Percentiles rank a stretch among this genome's conserved stretches.
These are phyloP conservation scores for Bolboschoenoplectus hybrid DNA, from an alignment of 202 grass and related monocot genomes.

Conservation along the genomic window DNA sequence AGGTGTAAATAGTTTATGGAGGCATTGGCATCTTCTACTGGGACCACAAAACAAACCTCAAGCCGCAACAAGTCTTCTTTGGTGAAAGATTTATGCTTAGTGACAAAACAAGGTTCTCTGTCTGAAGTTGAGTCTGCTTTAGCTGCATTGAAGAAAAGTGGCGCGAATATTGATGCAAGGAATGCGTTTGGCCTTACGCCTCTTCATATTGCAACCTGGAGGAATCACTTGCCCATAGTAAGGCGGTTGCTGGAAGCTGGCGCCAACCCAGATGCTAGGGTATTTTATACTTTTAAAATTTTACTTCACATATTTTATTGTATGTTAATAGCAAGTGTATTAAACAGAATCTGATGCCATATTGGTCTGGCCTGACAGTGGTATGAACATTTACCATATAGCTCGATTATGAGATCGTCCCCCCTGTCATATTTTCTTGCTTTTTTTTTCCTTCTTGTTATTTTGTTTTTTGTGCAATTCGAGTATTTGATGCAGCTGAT, in stretches of 20 bases:
- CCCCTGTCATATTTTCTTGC: background rate
- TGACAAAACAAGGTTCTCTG: conserved; percentile 86
- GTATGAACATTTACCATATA: background rate
- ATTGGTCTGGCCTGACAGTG: conserved; percentile 1
- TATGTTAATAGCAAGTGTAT: background rate
- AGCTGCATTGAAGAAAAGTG: conserved; percentile 76
- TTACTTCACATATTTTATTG: conserved; percentile 21
- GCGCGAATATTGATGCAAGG: conserved; percentile 71
- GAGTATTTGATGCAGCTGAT: conserved; percentile 13
- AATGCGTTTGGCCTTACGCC: conserved; percentile 95
- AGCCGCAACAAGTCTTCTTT: conserved; percentile 62
- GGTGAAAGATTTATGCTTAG: conserved; percentile 76
- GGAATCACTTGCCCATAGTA: conserved; percentile 90
- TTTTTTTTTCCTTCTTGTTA: conserved; percentile 15
- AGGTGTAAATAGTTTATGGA: conserved; percentile 59
- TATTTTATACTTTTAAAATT: conserved; percentile 45
- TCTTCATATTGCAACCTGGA: conserved; percentile 96
- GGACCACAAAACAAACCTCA: conserved; percentile 62
- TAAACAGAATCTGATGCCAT: background rate
- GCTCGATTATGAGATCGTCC: background rate
- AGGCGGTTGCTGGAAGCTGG: conserved; percentile 76
- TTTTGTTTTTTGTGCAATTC: background rate
- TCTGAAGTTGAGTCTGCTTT: conserved; percentile 87
- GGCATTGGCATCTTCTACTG: conserved; percentile 50
- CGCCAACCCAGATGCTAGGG: conserved; percentile 96